phyloP scores from a whole-genome alignment of 2,329 filamentous ascomycete species.

The Hypoxylon sp. region DNA sequence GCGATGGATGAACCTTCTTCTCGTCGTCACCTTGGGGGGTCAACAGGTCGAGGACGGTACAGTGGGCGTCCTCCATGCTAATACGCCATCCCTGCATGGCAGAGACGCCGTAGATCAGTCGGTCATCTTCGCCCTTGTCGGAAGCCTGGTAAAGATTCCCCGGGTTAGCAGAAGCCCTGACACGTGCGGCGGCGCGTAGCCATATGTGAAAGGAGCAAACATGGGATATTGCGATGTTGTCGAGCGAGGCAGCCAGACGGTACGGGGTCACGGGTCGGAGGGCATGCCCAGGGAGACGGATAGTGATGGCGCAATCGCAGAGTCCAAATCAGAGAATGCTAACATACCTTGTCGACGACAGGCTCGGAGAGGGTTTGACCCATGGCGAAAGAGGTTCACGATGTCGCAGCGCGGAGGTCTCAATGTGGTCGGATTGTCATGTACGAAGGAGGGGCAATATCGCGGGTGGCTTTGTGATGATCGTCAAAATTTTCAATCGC shows the following conservation, averaged over 20 bases:
- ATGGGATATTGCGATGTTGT: conserved; percentile 25
- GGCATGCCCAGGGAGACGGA: conserved; percentile 16
- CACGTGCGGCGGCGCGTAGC: background rate
- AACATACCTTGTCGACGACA: conserved; percentile 96
- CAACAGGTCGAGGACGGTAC: conserved; percentile 87
- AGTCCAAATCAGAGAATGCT: conserved; percentile 38
- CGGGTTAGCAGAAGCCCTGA: conserved; percentile 45
- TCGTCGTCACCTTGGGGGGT: conserved; percentile 66
- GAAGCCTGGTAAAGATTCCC: conserved; percentile 72
- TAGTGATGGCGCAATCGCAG: conserved; percentile 43
- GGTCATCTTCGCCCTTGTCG: conserved; percentile 90
- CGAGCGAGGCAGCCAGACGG: conserved; percentile 43
- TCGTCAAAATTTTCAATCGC: conserved; percentile 44
- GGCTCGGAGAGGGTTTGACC: conserved; percentile 99
- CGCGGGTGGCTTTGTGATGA: conserved; percentile 42
- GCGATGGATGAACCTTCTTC: conserved; percentile 74
- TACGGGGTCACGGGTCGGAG: conserved; percentile 33
- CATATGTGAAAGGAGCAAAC: background rate
- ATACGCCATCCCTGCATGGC: conserved; percentile 99
- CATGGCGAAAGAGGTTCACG: conserved; percentile 70
- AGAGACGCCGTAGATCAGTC: conserved; percentile 92
- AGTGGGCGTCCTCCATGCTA: conserved; percentile 99
- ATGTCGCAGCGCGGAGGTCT: conserved; percentile 44
- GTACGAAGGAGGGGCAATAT: conserved; percentile 45
- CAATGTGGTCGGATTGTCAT: conserved; percentile 44